Percentiles rank a stretch among this genome's conserved stretches.
phyloP scores from a whole-genome alignment of 345 rosid genomes.

The Crucihimalaya himalaica region DNA sequence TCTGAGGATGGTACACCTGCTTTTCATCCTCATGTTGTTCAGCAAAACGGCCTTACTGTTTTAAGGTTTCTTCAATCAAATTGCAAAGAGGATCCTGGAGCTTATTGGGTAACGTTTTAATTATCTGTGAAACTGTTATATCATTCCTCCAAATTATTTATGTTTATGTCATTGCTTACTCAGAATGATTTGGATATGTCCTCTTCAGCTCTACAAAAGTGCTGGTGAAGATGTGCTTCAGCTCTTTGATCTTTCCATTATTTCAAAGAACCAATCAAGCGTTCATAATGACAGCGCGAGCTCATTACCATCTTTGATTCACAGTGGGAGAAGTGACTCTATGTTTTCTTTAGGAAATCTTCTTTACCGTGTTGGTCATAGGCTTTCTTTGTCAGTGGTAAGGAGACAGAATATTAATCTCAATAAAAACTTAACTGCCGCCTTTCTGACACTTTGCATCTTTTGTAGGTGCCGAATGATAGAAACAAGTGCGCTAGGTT shows the following conservation, averaged over 20 bases:
- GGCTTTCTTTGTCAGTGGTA: slow-evolving; percentile 89
- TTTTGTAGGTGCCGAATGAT: slow-evolving; percentile 63
- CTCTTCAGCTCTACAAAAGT: slow-evolving; percentile 79
- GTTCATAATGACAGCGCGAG: slow-evolving; percentile 54
- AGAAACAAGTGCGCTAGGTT: slow-evolving; percentile 80
- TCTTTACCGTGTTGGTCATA: slow-evolving; percentile 89
- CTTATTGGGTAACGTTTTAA: slow-evolving; percentile 73
- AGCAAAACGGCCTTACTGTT: slow-evolving; percentile 91
- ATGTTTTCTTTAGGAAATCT: slow-evolving; percentile 86
- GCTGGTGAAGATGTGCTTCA: slow-evolving; percentile 94
- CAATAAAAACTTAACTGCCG: not conserved
- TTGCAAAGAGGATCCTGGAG: slow-evolving; percentile 97
- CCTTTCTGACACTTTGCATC: slow-evolving; percentile 24
- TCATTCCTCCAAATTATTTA: not conserved
- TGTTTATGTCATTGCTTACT: slow-evolving; percentile 2
- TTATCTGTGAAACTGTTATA: not conserved
- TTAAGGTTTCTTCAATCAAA: slow-evolving; percentile 91
- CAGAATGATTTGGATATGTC: slow-evolving; percentile 17
- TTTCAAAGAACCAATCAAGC: slow-evolving; percentile 66
- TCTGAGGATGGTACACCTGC: slow-evolving; percentile 96
- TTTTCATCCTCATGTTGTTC: slow-evolving; percentile 93
- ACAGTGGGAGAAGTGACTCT: slow-evolving; percentile 69
- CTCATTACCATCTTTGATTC: slow-evolving; percentile 59
- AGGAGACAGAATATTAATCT: slow-evolving; percentile 22
- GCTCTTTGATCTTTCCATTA: slow-evolving; percentile 86